phyloP scores from a whole-genome alignment of 2,329 filamentous ascomycete species.

The Pestalotiopsis sp. region DNA sequence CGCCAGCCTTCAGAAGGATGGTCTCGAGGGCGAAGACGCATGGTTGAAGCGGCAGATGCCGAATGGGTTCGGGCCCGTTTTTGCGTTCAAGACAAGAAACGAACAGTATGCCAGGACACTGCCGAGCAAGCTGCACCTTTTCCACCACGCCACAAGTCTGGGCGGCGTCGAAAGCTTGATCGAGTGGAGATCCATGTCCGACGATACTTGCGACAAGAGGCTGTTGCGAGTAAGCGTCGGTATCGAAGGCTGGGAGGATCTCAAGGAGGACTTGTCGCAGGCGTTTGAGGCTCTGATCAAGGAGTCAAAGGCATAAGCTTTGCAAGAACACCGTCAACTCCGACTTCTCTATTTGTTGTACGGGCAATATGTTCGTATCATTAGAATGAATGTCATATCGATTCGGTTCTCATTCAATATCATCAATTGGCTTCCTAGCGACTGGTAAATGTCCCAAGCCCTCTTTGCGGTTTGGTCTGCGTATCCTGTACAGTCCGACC shows the following conservation, averaged over 20 bases:
- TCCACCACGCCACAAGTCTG: conserved; percentile 92
- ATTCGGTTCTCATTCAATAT: background rate
- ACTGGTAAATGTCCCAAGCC: background rate
- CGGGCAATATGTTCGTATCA: background rate
- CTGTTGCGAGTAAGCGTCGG: conserved; percentile 84
- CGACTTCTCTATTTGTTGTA: background rate
- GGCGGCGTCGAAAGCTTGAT: conserved; percentile 95
- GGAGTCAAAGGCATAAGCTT: conserved; percentile 23
- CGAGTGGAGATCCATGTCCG: conserved; percentile 93
- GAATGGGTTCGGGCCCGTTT: conserved; percentile 85
- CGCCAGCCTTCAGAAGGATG: conserved; percentile 75
- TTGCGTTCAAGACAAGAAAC: conserved; percentile 69
- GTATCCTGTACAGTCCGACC: background rate
- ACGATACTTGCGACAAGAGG: conserved; percentile 69
- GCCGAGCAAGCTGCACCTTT: conserved; percentile 77
- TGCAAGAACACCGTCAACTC: background rate
- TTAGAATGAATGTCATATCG: background rate
- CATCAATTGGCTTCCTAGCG: background rate
- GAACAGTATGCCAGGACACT: conserved; percentile 64
- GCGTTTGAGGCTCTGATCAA: conserved; percentile 61
- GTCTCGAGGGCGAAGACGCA: conserved; percentile 51
- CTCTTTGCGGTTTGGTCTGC: background rate
- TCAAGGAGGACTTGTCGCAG: conserved; percentile 72
- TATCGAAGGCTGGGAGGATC: conserved; percentile 83
- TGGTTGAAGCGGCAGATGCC: conserved; percentile 93